Base-by-base conservation (phyloP, 176 grass and related monocot genomes). In the Melocanna baccifera region DNA sequence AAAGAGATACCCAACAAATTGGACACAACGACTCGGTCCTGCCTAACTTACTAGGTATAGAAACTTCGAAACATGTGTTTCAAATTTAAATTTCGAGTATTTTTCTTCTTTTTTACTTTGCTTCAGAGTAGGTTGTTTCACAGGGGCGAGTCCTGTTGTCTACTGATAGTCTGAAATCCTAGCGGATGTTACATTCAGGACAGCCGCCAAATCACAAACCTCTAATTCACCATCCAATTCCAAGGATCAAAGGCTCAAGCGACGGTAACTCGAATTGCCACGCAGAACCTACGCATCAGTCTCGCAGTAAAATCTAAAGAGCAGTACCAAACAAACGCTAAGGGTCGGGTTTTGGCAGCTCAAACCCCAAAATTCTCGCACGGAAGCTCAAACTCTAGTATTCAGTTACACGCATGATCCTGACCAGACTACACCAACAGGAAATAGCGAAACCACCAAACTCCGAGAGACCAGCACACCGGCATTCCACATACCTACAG, bases 401-500 rank as follows among this genome's bases (percentile, higher is more conserved):
- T 42, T 51, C 34, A 46, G 29, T 23, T n/a, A 2, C 28, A 47
- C 22, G 40, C 67, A 36, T 79, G 84, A 45, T 83, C 4, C 59
- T 78, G 59, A 50, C 30, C 30, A 40, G 56, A 67, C 28, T 16
- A 67, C 11, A 78, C 29, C 46, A 59, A 40, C 22, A 34, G 15
- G 36, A 75, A 48, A 73, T 47, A 9, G 51, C 4, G 77, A 64
- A 80, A 34, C 40, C 75, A 79, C 20, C n/a, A 79, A 56, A 74
- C 48, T 67, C 20, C 43, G 43, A 41, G 4, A 47, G 12, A 57
- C 6, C 3, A 58, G 67, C 36, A 74, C 4, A 26, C 26, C 1
- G 40, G 34, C 4, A 46, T 4, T 14, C 47, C 52, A 67, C 81
- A 9, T 87, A 91, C 89, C 89, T 87, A 52, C 81, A 76, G 14